Evolutionary conservation across 1,139 yeast species (phyloP).

Genomic region (Ashbya aceris): DNA sequence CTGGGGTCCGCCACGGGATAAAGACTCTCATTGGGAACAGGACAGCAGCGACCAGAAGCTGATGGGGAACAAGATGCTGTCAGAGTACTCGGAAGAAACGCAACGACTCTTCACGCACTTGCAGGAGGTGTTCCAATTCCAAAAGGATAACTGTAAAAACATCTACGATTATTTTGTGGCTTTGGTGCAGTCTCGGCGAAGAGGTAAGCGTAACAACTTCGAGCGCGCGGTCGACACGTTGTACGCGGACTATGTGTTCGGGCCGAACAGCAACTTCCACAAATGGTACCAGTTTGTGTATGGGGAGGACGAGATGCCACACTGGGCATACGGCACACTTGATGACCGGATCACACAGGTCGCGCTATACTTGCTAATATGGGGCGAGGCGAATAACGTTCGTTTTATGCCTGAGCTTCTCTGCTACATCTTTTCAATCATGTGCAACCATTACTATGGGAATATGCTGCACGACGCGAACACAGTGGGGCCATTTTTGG

Average conservation of each 20-base stretch:
- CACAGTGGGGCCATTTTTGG: constrained; percentile 36
- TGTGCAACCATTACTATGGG: constrained; percentile 49
- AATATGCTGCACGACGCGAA: constrained; percentile 18
- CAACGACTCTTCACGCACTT: constrained; percentile 46
- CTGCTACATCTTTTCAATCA: constrained; percentile 62
- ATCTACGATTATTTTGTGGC: constrained; percentile 52
- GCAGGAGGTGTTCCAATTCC: constrained; percentile 47
- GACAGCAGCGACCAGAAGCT: too few species aligned
- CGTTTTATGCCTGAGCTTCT: constrained; percentile 76
- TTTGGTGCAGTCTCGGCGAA: constrained; percentile 50
- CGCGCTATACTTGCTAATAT: constrained; percentile 51
- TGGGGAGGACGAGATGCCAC: constrained; percentile 32
- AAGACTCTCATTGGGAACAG: too few species aligned
- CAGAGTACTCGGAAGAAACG: constrained; percentile 36
- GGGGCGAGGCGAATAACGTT: constrained; percentile 76
- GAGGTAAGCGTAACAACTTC: constrained; percentile 41
- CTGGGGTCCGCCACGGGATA: too few species aligned
- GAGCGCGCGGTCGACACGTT: constrained; percentile 41
- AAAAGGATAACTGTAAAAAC: constrained; percentile 46
- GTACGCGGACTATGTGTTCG: constrained; percentile 61
- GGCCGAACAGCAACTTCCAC: constrained; percentile 47
- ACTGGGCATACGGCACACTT: constrained; percentile 10
- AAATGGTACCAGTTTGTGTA: constrained; percentile 52
- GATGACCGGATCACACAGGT: constrained; percentile 49
- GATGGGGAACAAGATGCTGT: background rate